phyloP scores from a whole-genome alignment of 108 stramenopile species.

The Pelagomonas calceolata region DNA sequence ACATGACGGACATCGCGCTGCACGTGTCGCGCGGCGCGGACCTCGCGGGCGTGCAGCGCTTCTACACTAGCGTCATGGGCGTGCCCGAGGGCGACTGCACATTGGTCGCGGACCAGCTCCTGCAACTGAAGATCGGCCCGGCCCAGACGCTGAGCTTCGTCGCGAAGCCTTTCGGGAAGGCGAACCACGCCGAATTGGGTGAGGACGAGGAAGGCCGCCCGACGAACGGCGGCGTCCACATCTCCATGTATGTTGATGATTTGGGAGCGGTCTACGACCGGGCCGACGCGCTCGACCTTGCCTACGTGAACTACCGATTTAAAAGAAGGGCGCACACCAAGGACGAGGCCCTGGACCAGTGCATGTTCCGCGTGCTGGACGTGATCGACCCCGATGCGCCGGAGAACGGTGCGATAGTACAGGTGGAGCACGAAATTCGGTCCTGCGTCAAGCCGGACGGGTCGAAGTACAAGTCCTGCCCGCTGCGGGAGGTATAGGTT shows the following conservation, averaged over 20 bases:
- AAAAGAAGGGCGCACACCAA: constrained; percentile 38
- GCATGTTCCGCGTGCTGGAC: constrained; percentile 52
- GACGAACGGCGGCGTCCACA: constrained; percentile 48
- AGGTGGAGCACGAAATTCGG: constrained; percentile 48
- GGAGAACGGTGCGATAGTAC: constrained; percentile 25
- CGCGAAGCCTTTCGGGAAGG: constrained; percentile 27
- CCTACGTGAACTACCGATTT: constrained; percentile 49
- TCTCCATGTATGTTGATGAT: constrained; percentile 44
- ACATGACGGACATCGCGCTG: background rate
- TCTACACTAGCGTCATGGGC: constrained; percentile 85
- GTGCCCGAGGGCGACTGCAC: constrained; percentile 92
- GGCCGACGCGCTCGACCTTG: constrained; percentile 29
- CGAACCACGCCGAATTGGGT: constrained; percentile 44
- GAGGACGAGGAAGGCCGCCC: constrained; percentile 22
- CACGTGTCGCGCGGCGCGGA: constrained; percentile 28
- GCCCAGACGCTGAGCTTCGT: constrained; percentile 53
- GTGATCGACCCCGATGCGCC: constrained; percentile 43
- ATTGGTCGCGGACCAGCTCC: constrained; percentile 60
- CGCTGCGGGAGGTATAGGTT: constrained; percentile 28
- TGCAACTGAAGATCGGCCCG: constrained; percentile 48
- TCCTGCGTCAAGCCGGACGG: constrained; percentile 48
- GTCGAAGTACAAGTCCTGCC: constrained; percentile 57
- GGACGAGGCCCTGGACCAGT: constrained; percentile 50
- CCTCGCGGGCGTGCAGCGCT: constrained; percentile 47
- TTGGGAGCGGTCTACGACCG: constrained; percentile 21